phyloP scores from a whole-genome alignment of 441 rosid species.

The Erodium trifolium region DNA sequence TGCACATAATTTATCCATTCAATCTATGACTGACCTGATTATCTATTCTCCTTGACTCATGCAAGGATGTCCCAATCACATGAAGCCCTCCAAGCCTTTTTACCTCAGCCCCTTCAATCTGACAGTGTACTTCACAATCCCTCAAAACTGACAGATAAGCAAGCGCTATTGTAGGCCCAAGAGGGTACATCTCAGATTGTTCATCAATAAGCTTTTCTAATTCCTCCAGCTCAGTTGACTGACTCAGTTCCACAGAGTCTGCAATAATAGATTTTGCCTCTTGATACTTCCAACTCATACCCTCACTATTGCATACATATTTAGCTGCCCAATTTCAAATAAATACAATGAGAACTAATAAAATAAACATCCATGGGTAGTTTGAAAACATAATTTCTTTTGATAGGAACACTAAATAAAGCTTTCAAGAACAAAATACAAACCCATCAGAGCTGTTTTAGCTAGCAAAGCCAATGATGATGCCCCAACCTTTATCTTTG shows the following conservation, averaged over 20 bases:
- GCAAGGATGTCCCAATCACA: slow-evolving; percentile 92
- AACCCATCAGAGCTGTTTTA: slow-evolving; percentile 79
- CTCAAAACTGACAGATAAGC: slow-evolving; percentile 76
- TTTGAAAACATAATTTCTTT: slow-evolving; percentile 9
- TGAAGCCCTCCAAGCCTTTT: slow-evolving; percentile 96
- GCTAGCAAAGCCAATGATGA: slow-evolving; percentile 78
- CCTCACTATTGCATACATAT: slow-evolving; percentile 89
- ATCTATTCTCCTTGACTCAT: slow-evolving; percentile 96
- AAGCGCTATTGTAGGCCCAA: slow-evolving; percentile 80
- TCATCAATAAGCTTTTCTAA: slow-evolving; percentile 62
- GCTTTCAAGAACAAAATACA: slow-evolving; percentile 26
- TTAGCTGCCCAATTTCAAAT: slow-evolving; percentile 46
- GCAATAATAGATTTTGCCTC: slow-evolving; percentile 65
- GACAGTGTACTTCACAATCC: slow-evolving; percentile 87
- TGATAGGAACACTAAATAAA: slow-evolving; percentile 13
- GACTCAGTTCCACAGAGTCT: slow-evolving; percentile 79
- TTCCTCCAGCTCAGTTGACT: slow-evolving; percentile 47
- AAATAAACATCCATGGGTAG: slow-evolving; percentile 20
- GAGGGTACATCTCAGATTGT: slow-evolving; percentile 85
- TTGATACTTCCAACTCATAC: slow-evolving; percentile 67
- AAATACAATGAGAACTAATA: slow-evolving; percentile 10
- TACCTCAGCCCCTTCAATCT: slow-evolving; percentile 82
- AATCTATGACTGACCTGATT: slow-evolving; percentile 57
- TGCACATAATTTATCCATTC: slow-evolving; percentile 4
- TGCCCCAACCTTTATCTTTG: slow-evolving; percentile 75